These are phyloP conservation scores for Quercus wislizeni DNA, from an alignment of 306 rosid species.

Conservation along the genomic window DNA sequence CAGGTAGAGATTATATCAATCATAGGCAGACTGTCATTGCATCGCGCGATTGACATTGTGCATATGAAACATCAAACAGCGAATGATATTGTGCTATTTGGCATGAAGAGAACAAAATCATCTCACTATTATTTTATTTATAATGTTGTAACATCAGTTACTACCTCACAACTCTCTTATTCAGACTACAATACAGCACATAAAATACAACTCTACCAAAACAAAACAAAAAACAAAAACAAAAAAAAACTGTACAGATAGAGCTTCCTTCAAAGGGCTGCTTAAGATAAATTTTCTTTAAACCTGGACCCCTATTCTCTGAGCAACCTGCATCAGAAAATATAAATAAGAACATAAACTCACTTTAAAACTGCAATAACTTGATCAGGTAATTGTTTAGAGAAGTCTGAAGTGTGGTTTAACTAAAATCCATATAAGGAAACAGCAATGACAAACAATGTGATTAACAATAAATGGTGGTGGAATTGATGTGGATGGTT, in stretches of 20 bases:
- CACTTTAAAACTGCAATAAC: not conserved
- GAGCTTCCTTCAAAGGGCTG: conserved; percentile 30
- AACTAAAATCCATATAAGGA: not conserved
- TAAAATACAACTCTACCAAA: conserved; percentile 12
- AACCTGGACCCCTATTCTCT: conserved; percentile 62
- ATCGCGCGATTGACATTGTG: no score
- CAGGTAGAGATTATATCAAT: no score
- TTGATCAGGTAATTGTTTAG: not conserved
- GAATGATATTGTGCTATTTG: not conserved
- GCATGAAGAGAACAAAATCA: not conserved
- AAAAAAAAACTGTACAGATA: conserved; percentile 20
- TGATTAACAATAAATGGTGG: no score
- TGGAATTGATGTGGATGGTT: no score
- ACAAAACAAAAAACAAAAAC: not conserved
- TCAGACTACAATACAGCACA: conserved; percentile 1
- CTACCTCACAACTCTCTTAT: not conserved
- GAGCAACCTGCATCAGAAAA: conserved; percentile 63
- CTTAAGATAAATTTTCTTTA: conserved; percentile 14
- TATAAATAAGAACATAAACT: not conserved
- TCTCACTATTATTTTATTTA: not conserved
- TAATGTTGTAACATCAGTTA: not conserved
- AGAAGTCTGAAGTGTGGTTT: not conserved
- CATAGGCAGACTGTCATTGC: no score
- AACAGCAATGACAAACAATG: not conserved
- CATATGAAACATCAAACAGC: no score